phyloP scores from a whole-genome alignment of 768 basidiomycete genomes.

The Thelephora aurantiotincta region DNA sequence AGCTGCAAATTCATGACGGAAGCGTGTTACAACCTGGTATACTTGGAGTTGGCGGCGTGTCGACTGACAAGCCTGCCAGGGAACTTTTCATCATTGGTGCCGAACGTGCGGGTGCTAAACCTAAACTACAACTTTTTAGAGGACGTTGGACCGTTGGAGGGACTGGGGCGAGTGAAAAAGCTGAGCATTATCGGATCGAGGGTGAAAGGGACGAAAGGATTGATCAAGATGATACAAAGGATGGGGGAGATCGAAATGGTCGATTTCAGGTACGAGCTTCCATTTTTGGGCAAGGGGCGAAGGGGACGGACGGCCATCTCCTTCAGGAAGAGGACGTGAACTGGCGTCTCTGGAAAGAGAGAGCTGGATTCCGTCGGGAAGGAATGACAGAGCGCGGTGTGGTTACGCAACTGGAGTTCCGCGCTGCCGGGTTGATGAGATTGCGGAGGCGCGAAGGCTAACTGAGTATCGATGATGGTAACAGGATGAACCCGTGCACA shows the following conservation, averaged over 20 bases:
- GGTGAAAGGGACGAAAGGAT: constrained; percentile 55
- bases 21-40: constrained; percentile 79
- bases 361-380: too few relatives aligned
- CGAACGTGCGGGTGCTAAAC: constrained; percentile 85
- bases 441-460: too few relatives aligned
- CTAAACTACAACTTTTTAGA: constrained; percentile 96
- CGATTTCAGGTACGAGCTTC: constrained; percentile 59
- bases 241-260: constrained; percentile 78
- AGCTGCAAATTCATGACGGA: constrained; percentile 44
- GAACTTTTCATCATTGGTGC: constrained; percentile 47
- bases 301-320: too few relatives aligned
- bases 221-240: constrained; percentile 57
- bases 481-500: constrained; percentile 91
- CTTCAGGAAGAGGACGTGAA: too few relatives aligned
- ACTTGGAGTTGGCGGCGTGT: constrained; percentile 87
- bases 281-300: too few relatives aligned
- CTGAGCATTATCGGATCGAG: constrained; percentile 78
- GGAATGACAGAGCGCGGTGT: too few relatives aligned
- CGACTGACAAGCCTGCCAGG: constrained; percentile 63
- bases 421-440: too few relatives aligned
- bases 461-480: too few relatives aligned
- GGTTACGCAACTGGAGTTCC: too few relatives aligned
- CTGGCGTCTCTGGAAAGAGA: too few relatives aligned
- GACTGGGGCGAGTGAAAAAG: constrained; percentile 65
- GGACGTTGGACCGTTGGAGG: constrained; percentile 50